These are phyloP conservation scores for Entoloma clypeatum DNA, from an alignment of 1,284 basidiomycete genomes.

Conservation along the genomic window DNA sequence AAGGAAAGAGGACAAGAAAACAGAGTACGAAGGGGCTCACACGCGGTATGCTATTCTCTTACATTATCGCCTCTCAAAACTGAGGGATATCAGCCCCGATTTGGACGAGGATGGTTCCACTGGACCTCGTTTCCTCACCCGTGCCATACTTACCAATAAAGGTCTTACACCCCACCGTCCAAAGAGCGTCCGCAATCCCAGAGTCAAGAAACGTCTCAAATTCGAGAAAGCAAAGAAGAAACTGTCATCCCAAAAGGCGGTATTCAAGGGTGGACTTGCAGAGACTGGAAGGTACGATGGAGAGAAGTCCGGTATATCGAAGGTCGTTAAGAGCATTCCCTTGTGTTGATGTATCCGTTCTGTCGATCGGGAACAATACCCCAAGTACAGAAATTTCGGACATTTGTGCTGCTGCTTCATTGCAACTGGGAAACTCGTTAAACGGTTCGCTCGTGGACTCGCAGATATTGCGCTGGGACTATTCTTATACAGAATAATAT, in stretches of 20 bases:
- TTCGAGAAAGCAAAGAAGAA: constrained; percentile 95
- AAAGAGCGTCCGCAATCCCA: constrained; percentile 88
- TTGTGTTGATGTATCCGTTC: constrained; percentile 37
- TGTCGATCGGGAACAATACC: no score
- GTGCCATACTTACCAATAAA: constrained; percentile 88
- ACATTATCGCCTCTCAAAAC: neutral
- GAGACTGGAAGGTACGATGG: constrained; percentile 60
- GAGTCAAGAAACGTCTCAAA: constrained; percentile 90
- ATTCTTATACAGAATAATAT: no score
- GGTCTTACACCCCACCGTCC: constrained; percentile 86
- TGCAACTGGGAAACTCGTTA: no score
- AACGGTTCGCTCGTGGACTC: no score
- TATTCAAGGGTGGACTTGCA: constrained; percentile 82
- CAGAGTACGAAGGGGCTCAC: constrained; percentile 68
- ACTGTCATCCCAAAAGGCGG: constrained; percentile 80
- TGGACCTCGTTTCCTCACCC: constrained; percentile 83
- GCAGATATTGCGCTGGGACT: no score
- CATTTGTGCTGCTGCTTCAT: no score
- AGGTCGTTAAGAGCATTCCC: constrained; percentile 81
- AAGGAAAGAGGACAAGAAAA: constrained; percentile 76
- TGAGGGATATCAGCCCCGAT: constrained; percentile 39
- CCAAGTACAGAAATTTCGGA: no score
- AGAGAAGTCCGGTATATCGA: constrained; percentile 80
- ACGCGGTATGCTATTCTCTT: constrained; percentile 50
- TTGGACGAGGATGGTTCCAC: constrained; percentile 45